Conservation (phyloP, 108 stramenopile species). For the Nannochloropsis salina region DNA sequence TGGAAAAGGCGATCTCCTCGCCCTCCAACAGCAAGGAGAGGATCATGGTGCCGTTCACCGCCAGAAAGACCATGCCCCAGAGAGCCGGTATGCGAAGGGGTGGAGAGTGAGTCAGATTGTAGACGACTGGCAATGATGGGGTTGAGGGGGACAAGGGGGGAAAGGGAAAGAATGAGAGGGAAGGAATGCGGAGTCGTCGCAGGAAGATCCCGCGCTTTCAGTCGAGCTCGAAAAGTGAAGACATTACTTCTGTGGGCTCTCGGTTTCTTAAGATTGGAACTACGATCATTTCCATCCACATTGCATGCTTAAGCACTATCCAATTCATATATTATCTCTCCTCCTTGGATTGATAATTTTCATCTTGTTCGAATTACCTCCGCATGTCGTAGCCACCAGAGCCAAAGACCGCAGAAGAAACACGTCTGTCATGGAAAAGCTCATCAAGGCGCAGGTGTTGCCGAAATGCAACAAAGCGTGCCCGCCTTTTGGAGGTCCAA, state of each 20-base stretch:
- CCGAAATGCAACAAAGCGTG: constrained; percentile 15
- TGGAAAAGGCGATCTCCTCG: constrained; percentile 5
- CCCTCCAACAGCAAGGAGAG: not conserved
- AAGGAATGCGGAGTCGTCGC: not conserved
- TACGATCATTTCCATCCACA: no score
- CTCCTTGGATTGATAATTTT: no score
- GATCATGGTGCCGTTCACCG: not conserved
- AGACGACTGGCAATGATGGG: not conserved
- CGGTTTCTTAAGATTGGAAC: no score
- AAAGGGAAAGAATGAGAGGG: not conserved
- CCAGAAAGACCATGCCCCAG: not conserved
- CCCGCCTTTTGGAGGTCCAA: not conserved
- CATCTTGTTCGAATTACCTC: not conserved
- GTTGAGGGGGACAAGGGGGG: not conserved
- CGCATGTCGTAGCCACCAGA: not conserved
- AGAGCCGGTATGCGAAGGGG: not conserved
- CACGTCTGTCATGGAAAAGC: constrained; percentile 7
- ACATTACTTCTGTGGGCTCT: no score
- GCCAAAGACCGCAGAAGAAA: not conserved
- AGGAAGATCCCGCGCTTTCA: no score
- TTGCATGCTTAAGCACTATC: no score
- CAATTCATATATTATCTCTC: no score
- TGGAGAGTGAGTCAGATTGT: constrained; percentile 4
- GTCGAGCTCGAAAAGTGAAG: no score
- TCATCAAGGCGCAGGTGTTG: not conserved